A percentile compares a stretch with the other conserved stretches of the same genome.
Conservation (phyloP, 2,329 filamentous ascomycete species). For the Penicillium sp. region DNA sequence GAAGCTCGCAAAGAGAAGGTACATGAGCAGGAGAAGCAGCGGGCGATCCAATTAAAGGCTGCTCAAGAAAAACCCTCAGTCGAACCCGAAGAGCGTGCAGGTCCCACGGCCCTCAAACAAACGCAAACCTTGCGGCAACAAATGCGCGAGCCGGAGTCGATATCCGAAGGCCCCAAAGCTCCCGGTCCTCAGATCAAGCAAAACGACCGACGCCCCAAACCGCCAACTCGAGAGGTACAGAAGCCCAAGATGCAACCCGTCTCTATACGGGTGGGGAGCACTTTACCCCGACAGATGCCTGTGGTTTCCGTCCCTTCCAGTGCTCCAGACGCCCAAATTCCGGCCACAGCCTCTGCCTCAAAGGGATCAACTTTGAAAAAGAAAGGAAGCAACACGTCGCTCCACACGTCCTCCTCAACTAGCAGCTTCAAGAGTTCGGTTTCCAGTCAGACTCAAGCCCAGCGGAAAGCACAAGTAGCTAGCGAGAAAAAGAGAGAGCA, state of each 20-base stretch:
- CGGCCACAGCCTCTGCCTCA: slow-evolving; percentile 43
- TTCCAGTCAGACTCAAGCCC: slow-evolving; percentile 56
- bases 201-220: slow-evolving; percentile 42
- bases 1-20: slow-evolving; percentile 35
- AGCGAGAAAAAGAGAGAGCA: slow-evolving; percentile 77
- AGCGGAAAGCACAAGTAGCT: slow-evolving; percentile 65
- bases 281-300: slow-evolving; percentile 42
- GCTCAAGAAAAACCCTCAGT: slow-evolving; percentile 29
- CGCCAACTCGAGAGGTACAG: slow-evolving; percentile 41
- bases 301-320: slow-evolving; percentile 49
- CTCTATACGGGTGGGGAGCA: slow-evolving; percentile 46
- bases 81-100: slow-evolving; percentile 32
- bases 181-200: slow-evolving; percentile 28
- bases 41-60: slow-evolving; percentile 27
- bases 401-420: slow-evolving; percentile 51
- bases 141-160: slow-evolving; percentile 29
- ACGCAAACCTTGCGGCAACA: slow-evolving; percentile 26
- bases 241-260: slow-evolving; percentile 46
- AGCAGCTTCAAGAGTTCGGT: slow-evolving; percentile 60
- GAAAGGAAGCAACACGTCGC: slow-evolving; percentile 62
- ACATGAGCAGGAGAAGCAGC: slow-evolving; percentile 34
- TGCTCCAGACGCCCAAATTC: slow-evolving; percentile 51
- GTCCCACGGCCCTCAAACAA: slow-evolving; percentile 17
- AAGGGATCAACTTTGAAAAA: slow-evolving; percentile 48
- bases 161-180: slow-evolving; percentile 27